A percentile compares a stretch with the other conserved stretches of the same genome.
Evolutionary conservation across 1,139 yeast genomes (phyloP).

Genomic region (Diutina pseudorugosa): DNA sequence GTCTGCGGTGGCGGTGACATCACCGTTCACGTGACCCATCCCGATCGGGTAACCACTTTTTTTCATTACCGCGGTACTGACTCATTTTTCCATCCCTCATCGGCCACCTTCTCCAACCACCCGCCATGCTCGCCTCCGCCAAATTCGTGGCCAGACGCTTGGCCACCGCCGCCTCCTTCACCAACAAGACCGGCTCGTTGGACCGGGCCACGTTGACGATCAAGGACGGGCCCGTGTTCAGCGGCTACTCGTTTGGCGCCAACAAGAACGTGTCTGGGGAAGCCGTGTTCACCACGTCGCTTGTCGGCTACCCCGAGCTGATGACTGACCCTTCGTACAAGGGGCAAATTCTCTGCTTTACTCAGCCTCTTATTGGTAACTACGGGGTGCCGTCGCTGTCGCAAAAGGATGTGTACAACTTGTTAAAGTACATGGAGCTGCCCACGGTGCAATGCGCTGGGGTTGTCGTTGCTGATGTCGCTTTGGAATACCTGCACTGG

Average conservation of each 20-base stretch:
- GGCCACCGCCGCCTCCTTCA: constrained; percentile 1
- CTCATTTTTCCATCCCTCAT: not conserved
- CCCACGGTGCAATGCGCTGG: constrained; percentile 91
- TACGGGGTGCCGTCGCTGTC: constrained; percentile 92
- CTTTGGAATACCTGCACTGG: constrained; percentile 95
- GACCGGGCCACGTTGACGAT: constrained; percentile 87
- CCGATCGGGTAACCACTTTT: not conserved
- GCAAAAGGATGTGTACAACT: constrained; percentile 68
- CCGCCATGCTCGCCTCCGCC: not conserved
- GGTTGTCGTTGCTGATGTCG: constrained; percentile 91
- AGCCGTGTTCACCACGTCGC: constrained; percentile 93
- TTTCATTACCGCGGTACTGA: not conserved
- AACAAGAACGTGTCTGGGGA: constrained; percentile 87
- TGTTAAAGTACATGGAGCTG: constrained; percentile 83
- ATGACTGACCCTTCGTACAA: constrained; percentile 97
- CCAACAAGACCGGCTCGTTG: constrained; percentile 12
- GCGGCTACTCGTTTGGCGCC: constrained; percentile 92
- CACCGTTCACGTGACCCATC: not conserved
- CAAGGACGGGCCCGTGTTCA: constrained; percentile 87
- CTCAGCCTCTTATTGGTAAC: constrained; percentile 94
- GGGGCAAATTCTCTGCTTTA: constrained; percentile 92
- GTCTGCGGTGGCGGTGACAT: not conserved
- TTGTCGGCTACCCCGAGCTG: constrained; percentile 96
- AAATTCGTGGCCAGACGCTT: not conserved
- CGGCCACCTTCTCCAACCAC: not conserved